Percentiles rank a stretch among this genome's conserved stretches.
phyloP scores from a whole-genome alignment of 495 filamentous ascomycete genomes.

The Neurospora sp. region DNA sequence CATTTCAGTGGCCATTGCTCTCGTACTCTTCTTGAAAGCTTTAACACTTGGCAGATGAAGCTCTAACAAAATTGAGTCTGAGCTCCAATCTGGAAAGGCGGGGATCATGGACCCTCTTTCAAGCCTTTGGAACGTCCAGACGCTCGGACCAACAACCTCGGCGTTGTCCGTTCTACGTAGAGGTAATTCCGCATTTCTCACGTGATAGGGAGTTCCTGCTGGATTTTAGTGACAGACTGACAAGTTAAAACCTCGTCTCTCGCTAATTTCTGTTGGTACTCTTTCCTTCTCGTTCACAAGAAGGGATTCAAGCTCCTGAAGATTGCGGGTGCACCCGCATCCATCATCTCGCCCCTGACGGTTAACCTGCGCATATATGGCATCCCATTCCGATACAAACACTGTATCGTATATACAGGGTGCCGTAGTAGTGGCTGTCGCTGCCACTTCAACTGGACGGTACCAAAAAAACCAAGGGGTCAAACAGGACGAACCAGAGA shows the following conservation, averaged over 20 bases:
- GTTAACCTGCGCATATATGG: not conserved
- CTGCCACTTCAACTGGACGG: not conserved
- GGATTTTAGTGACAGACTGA: not conserved
- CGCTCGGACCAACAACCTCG: not conserved
- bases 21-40: not conserved
- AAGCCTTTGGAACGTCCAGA: not conserved
- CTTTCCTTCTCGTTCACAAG: not conserved
- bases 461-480: not conserved
- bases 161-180: not conserved
- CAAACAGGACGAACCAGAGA: not conserved
- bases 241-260: not conserved
- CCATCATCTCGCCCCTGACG: not conserved
- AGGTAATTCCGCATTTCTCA: not conserved
- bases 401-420: not conserved
- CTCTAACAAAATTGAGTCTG: not conserved
- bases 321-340: not conserved
- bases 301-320: not conserved
- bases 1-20: not conserved
- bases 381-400: not conserved
- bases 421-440: not conserved
- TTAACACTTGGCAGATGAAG: not conserved
- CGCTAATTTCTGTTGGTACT: not conserved
- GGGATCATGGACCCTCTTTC: not conserved
- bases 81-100: not conserved
- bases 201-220: not conserved